phyloP scores from a whole-genome alignment of 2,329 filamentous ascomycete genomes.

The Polytolypa hystricis region DNA sequence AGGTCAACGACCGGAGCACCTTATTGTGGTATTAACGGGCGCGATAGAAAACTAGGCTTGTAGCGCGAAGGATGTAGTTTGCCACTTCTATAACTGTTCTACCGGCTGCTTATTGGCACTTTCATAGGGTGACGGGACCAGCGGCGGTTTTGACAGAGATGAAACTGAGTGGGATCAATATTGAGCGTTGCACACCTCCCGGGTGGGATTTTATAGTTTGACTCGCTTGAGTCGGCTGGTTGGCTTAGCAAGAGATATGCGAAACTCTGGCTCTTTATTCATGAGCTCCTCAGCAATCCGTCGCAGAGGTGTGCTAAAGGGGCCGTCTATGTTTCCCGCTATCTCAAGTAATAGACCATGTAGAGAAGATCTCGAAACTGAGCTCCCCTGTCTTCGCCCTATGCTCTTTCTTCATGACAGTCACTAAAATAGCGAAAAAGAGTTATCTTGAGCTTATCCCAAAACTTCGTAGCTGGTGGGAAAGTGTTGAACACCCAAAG shows the following conservation, averaged over 20 bases:
- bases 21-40: background rate
- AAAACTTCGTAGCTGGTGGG: too few relatives aligned
- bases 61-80: background rate
- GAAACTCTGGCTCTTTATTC: background rate
- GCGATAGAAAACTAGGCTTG: background rate
- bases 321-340: background rate
- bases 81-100: background rate
- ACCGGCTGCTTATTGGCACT: background rate
- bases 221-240: background rate
- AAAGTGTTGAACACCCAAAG: too few relatives aligned
- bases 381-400: background rate
- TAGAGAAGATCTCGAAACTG: too few relatives aligned
- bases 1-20: background rate
- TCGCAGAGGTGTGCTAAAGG: background rate
- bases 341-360: background rate
- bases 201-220: background rate
- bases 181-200: too few relatives aligned
- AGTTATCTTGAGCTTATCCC: background rate
- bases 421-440: background rate
- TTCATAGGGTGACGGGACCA: background rate
- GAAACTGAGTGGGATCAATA: too few relatives aligned
- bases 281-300: background rate
- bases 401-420: background rate
- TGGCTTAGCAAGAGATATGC: background rate
- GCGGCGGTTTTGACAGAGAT: background rate